A percentile compares a stretch with the other conserved stretches of the same genome.
phyloP scores from a whole-genome alignment of 257 asterid species.

The Capsicum pubescens region DNA sequence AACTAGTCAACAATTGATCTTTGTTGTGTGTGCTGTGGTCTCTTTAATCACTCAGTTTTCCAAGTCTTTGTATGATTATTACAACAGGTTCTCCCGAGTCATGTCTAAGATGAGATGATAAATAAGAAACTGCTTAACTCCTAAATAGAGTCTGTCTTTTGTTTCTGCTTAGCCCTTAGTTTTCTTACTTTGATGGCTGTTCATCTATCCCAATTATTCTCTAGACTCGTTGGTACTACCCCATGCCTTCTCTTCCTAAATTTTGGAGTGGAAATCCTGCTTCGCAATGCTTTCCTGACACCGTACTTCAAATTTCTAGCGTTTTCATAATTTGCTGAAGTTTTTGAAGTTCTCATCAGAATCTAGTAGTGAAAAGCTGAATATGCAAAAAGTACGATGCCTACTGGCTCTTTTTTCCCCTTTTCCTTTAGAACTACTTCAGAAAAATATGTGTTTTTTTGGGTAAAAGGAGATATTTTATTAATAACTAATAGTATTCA shows the following conservation, averaged over 20 bases:
- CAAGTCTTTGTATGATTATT: not conserved
- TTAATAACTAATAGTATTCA: too few relatives aligned
- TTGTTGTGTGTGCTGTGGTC: not conserved
- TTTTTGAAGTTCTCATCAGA: conserved; percentile 1
- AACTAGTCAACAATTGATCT: not conserved
- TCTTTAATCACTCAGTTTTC: not conserved
- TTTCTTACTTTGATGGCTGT: not conserved
- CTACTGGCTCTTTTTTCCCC: not conserved
- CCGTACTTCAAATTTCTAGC: not conserved
- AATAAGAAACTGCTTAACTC: not conserved
- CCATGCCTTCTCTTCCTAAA: not conserved
- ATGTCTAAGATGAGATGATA: not conserved
- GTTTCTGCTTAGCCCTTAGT: not conserved
- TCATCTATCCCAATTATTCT: not conserved
- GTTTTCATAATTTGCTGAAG: not conserved
- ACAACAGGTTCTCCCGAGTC: not conserved
- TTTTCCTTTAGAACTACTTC: not conserved
- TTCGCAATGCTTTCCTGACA: not conserved
- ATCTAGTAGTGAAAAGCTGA: not conserved
- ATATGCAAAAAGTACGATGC: not conserved
- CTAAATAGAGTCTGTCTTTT: conserved; percentile 1
- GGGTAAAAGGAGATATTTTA: too few relatives aligned
- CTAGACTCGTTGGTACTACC: not conserved
- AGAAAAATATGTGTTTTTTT: not conserved
- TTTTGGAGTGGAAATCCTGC: not conserved